A percentile compares a stretch with the other conserved stretches of the same genome.
Evolutionary conservation across 805 yeast species (phyloP).

Genomic region (Metahyphopichia silvanorum): DNA sequence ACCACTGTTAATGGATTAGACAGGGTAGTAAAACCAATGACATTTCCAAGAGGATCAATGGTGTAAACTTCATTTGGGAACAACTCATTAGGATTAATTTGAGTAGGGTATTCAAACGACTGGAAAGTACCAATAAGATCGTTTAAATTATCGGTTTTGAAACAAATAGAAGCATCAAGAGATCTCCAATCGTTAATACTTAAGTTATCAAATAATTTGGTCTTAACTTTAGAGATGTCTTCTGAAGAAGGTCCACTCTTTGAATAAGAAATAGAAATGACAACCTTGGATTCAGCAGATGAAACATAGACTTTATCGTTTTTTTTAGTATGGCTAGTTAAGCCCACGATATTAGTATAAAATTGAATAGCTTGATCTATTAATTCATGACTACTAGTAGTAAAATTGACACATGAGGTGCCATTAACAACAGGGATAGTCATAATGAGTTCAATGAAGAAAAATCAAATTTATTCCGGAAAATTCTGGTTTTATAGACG

Average conservation of each 20-base stretch:
- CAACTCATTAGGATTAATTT: conserved; percentile 67
- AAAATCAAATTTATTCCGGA: too few species aligned
- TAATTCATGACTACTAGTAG: conserved; percentile 47
- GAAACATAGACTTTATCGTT: conserved; percentile 16
- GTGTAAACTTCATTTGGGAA: conserved; percentile 74
- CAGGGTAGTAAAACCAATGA: conserved; percentile 74
- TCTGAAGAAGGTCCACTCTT: conserved; percentile 10
- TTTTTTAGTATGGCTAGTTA: conserved; percentile 18
- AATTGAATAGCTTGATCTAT: conserved; percentile 50
- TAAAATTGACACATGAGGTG: conserved; percentile 47
- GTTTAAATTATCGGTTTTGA: conserved; percentile 43
- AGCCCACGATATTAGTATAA: conserved; percentile 48
- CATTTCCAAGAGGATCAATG: conserved; percentile 79
- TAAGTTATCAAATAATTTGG: conserved; percentile 11
- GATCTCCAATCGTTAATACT: conserved; percentile 49
- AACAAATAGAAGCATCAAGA: conserved; percentile 39
- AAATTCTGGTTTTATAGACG: too few species aligned
- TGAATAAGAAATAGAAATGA: conserved; percentile 16
- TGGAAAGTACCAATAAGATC: conserved; percentile 32
- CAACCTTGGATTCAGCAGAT: conserved; percentile 17
- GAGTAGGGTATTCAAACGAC: conserved; percentile 35
- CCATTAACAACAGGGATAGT: conserved; percentile 51
- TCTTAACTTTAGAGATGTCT: conserved; percentile 12
- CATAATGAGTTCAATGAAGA: too few species aligned
- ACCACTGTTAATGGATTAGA: conserved; percentile 53